Conservation (phyloP, 768 basidiomycete genomes). For the Termitomyces sp. region DNA sequence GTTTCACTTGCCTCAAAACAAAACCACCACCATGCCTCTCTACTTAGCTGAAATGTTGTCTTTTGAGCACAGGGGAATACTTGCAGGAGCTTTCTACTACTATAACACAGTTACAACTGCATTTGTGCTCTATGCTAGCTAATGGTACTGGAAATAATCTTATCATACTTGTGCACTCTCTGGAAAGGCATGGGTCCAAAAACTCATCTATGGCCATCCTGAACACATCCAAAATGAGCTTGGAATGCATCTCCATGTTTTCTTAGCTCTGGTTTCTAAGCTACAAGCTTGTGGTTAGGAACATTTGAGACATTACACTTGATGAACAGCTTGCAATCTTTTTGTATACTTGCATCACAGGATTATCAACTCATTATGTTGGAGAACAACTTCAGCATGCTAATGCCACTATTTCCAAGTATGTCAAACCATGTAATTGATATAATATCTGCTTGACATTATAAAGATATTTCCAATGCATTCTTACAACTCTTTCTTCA, state of each 20-base stretch:
- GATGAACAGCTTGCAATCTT: constrained; percentile 28
- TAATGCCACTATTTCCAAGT: too few species aligned
- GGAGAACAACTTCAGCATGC: constrained; percentile 11
- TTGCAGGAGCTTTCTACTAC: neutral
- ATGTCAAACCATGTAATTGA: too few species aligned
- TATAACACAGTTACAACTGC: neutral
- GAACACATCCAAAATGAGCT: neutral
- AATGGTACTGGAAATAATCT: neutral
- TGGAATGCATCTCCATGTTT: constrained; percentile 7
- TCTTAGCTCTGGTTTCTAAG: constrained; percentile 4
- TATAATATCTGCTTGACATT: too few species aligned
- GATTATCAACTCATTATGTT: constrained; percentile 20
- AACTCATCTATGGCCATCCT: neutral
- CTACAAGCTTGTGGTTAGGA: constrained; percentile 10
- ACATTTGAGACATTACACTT: constrained; percentile 23
- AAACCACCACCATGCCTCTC: too few species aligned
- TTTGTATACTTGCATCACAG: constrained; percentile 23
- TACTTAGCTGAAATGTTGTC: too few species aligned
- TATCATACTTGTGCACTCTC: neutral
- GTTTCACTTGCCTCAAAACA: neutral
- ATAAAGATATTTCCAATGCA: neutral
- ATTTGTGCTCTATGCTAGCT: neutral
- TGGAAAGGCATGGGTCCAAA: neutral
- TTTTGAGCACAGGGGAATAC: neutral
- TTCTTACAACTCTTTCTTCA: neutral